These are phyloP conservation scores for Microstegium vimineum DNA, from an alignment of 176 grass and related monocot species.

Conservation along the genomic window DNA sequence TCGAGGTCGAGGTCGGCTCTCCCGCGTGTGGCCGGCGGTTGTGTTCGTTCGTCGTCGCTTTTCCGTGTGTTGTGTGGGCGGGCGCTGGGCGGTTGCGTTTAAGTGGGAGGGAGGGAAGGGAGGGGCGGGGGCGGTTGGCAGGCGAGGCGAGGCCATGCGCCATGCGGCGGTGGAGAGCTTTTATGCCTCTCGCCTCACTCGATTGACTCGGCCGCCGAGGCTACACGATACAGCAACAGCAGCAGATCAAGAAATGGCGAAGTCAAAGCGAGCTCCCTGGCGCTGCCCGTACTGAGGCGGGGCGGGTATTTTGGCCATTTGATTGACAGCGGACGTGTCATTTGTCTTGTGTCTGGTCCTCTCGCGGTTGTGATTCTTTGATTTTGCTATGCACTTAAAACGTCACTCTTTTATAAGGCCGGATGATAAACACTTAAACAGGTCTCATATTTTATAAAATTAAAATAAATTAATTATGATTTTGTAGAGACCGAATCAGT, in stretches of 20 bases:
- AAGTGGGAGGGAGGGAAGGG: not conserved
- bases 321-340: not conserved
- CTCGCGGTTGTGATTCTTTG: too few species aligned
- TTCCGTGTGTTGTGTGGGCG: conserved; percentile 7
- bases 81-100: conserved; percentile 39
- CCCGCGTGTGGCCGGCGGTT: not conserved
- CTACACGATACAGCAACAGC: not conserved
- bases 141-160: not conserved
- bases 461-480: too few species aligned
- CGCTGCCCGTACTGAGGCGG: not conserved
- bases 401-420: too few species aligned
- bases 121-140: conserved; percentile 23
- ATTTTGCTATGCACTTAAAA: too few species aligned
- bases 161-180: not conserved
- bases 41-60: not conserved
- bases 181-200: not conserved
- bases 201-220: conserved; percentile 16
- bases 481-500: too few species aligned
- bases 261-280: conserved; percentile 14
- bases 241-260: not conserved
- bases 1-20: not conserved
- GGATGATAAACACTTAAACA: too few species aligned
- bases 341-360: not conserved
- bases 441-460: too few species aligned
- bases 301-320: not conserved